Percentiles rank a stretch among this genome's conserved stretches.
These are phyloP conservation scores for Puccinellia tenuiflora DNA, from an alignment of 176 grass and related monocot species.

Conservation along the genomic window DNA sequence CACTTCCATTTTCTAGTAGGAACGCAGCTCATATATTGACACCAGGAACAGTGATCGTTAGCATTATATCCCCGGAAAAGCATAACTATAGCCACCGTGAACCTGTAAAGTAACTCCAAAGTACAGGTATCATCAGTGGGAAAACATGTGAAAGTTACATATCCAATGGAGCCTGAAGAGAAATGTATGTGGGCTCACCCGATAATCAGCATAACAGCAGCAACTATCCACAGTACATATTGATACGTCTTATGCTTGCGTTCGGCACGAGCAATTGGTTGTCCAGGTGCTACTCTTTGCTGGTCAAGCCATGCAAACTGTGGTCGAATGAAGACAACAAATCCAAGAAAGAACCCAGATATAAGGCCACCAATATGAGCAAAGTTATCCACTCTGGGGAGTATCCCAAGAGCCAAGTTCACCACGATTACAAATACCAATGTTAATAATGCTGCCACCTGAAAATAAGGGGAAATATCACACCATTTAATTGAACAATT, in stretches of 20 bases:
- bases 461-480: conserved; percentile 3
- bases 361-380: conserved; percentile 88
- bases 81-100: conserved; percentile 48
- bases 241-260: conserved; percentile 74
- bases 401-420: conserved; percentile 74
- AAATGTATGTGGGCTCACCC: conserved; percentile 27
- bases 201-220: conserved; percentile 41
- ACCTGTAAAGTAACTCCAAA: conserved; percentile 41
- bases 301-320: conserved; percentile 63
- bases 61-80: conserved; percentile 69
- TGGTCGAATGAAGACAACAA: conserved; percentile 70
- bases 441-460: conserved; percentile 57
- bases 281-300: conserved; percentile 22
- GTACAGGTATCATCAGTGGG: not conserved
- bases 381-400: conserved; percentile 85
- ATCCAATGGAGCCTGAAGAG: not conserved
- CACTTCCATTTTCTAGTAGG: conserved; percentile 64
- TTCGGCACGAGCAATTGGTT: conserved; percentile 10
- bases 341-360: conserved; percentile 88
- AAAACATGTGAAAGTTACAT: not conserved
- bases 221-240: conserved; percentile 59
- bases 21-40: conserved; percentile 74
- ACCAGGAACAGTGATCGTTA: conserved; percentile 85
- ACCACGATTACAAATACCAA: conserved; percentile 57
- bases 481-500: not conserved